Evolutionary conservation across 2,329 filamentous ascomycete species (phyloP).

Genomic region (Pseudogymnoascus sp.): DNA sequence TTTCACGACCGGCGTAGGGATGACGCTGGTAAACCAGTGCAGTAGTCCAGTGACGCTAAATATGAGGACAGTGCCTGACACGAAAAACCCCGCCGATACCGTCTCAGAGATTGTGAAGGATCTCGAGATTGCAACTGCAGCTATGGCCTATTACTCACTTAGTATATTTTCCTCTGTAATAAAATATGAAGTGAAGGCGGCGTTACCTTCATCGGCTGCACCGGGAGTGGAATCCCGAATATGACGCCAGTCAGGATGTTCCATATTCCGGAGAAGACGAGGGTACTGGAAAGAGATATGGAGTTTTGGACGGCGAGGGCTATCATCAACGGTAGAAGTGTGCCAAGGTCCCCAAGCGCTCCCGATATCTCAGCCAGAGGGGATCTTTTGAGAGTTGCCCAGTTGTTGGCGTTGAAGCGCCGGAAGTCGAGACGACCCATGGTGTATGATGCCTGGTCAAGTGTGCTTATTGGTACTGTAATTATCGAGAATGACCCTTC

Average conservation of each 20-base stretch:
- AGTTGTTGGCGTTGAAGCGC: conserved; percentile 39
- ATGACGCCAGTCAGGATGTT: conserved; percentile 75
- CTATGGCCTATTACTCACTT: conserved; percentile 63
- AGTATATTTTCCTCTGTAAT: not conserved
- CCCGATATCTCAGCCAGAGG: conserved; percentile 76
- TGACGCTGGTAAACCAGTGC: conserved; percentile 61
- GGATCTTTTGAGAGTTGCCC: conserved; percentile 45
- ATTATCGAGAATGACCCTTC: not conserved
- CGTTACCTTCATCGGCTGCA: conserved; percentile 72
- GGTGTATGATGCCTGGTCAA: not conserved
- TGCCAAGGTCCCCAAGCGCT: conserved; percentile 81
- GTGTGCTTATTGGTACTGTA: not conserved
- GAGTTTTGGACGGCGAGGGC: conserved; percentile 71
- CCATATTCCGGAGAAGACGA: conserved; percentile 81
- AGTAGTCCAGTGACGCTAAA: conserved; percentile 77
- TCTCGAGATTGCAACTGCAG: conserved; percentile 74
- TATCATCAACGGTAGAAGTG: conserved; percentile 81
- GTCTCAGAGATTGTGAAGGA: conserved; percentile 61
- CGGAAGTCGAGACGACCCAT: conserved; percentile 22
- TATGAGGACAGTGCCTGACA: conserved; percentile 64
- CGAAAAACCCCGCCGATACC: conserved; percentile 76
- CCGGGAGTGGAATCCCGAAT: conserved; percentile 84
- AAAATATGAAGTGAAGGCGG: not conserved
- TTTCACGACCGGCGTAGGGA: conserved; percentile 83
- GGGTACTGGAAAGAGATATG: conserved; percentile 73